phyloP scores from a whole-genome alignment of 2,329 filamentous ascomycete genomes.

The Penicillium concentricum region DNA sequence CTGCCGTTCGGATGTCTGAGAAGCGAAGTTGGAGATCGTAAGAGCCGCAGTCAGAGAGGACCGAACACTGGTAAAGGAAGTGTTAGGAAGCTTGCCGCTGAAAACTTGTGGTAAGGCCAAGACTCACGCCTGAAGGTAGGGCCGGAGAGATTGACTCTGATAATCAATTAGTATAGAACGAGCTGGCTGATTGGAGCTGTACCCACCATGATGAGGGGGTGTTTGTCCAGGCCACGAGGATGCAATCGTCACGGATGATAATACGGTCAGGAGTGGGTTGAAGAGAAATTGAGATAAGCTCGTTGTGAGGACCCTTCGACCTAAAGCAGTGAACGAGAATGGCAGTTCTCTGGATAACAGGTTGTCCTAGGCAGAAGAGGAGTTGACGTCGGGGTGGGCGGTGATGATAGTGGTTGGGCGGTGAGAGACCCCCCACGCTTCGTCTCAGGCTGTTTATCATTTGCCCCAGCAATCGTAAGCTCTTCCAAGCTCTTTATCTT shows the following conservation, averaged over 20 bases:
- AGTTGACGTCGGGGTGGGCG: slow-evolving; percentile 18
- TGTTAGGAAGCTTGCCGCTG: slow-evolving; percentile 55
- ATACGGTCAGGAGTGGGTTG: background rate
- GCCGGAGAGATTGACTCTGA: slow-evolving; percentile 24
- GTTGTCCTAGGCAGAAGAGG: slow-evolving; percentile 16
- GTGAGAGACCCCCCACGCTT: slow-evolving; percentile 33
- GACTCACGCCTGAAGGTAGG: slow-evolving; percentile 44
- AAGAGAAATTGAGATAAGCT: background rate
- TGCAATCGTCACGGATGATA: background rate
- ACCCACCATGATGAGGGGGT: slow-evolving; percentile 30
- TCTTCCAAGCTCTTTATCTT: slow-evolving; percentile 10
- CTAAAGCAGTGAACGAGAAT: background rate
- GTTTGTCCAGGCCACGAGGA: background rate
- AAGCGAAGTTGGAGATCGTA: slow-evolving; percentile 94
- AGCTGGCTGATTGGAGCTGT: slow-evolving; percentile 2
- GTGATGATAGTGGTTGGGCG: slow-evolving; percentile 30
- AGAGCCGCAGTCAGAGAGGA: slow-evolving; percentile 91
- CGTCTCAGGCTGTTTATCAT: slow-evolving; percentile 20
- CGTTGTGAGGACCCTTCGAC: background rate
- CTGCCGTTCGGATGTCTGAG: slow-evolving; percentile 86
- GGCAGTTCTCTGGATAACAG: slow-evolving; percentile 9
- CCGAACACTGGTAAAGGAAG: slow-evolving; percentile 95
- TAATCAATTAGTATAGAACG: background rate
- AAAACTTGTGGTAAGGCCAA: slow-evolving; percentile 73
- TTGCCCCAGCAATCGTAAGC: slow-evolving; percentile 8